Evolutionary conservation across 345 rosid genomes (phyloP), one percentile per base, ranked within the genome.

Genomic region (Gossypium ekmanianum): DNA sequence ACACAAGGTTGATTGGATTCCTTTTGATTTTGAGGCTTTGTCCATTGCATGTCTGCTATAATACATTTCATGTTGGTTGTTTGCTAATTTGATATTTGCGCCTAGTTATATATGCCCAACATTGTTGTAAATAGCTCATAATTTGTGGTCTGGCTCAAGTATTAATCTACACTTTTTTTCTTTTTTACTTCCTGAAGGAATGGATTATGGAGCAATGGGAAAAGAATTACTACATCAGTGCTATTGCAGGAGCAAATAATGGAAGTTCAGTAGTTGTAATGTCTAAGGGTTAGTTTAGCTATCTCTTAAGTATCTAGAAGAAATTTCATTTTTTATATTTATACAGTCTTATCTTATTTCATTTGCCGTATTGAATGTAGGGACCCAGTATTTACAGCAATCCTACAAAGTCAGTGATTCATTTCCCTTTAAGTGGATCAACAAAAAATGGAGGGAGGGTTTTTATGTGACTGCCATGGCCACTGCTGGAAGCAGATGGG

Each of bases 121-220:
- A 41, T 17, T 34, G 11, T 51, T 73, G 24, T 27, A 73, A 11
- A 22, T 16, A 67, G 51, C 56, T 67, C 51, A 17, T 68, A 7
- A 2, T 59, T 54, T 34, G 54, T 7, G n/a, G 71, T 52, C 7
- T 4, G 52, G 52, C 55, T 29, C 56, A 27, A 39, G 22, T 61
- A 50, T 54, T 81, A 51, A 71, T 61, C 7, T 20, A 66, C 29
- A 20, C 27, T 57, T 3, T 20, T 20, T 56, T 56, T 27, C 8
- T 70, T 63, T 56, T 24, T 74, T n/a, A 3, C 77, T 47, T 61
- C 68, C 43, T 72, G 20, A 77, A 93, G 98, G 98, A 95, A 79
- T 95, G 99, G 98, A 93, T 95, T 74, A 88, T 95, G 96, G 99
- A 95, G 78, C 97, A 95, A 69, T 95, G 98, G 99, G 98, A 95